Evolutionary conservation across 257 asterid genomes (phyloP), one percentile per base, ranked within the genome.

Genomic region (Cinchona pubescens): DNA sequence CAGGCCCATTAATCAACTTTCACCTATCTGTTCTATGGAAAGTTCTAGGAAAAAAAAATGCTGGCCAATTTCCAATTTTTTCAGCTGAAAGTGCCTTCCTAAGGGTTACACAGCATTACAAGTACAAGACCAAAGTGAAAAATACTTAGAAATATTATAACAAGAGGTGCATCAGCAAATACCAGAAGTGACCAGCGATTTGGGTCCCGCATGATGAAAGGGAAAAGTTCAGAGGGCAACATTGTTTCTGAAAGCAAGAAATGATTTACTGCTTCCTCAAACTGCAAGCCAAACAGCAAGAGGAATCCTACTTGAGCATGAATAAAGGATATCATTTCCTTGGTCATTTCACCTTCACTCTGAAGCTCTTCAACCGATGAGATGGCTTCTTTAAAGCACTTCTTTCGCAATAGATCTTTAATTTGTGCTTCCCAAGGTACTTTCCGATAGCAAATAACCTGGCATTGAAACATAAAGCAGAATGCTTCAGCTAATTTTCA

Each of bases 171-270:
- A 75, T 43, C 58, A 80, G 74, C 68, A 81, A 79, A 62, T 86
- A 95, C 99, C 98, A 88, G 86, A 74, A 95, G 86, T 42, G 97
- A 89, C 99, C 99, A 95, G 58, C 94, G 97, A 85, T 92, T 92
- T 71, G 99, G 99, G 83, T 91, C 99, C 61, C 88, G 90, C 94
- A 88, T 85, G 83, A 95, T 92, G 82, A 95, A 92, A 27, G 99
- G 99, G 69, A 95, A 95, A 86, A 95, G 80, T 87, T 92, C 99
- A 72, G 97, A 95, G 82, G 99, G 98, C 85, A 84, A 96, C 99
- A 95, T 89, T 40, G 87, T 86, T 72, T 95, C 97, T 80, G 99
- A 86, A 63, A 86, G 93, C 89, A 95, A 82, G 90, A 95, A 91
- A 80, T 95, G 98, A 84, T 91, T 89, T 43, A 95, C 89, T 77